Evolutionary conservation across 2,329 filamentous ascomycete genomes (phyloP).

Genomic region (Hansfordia pulvinata): DNA sequence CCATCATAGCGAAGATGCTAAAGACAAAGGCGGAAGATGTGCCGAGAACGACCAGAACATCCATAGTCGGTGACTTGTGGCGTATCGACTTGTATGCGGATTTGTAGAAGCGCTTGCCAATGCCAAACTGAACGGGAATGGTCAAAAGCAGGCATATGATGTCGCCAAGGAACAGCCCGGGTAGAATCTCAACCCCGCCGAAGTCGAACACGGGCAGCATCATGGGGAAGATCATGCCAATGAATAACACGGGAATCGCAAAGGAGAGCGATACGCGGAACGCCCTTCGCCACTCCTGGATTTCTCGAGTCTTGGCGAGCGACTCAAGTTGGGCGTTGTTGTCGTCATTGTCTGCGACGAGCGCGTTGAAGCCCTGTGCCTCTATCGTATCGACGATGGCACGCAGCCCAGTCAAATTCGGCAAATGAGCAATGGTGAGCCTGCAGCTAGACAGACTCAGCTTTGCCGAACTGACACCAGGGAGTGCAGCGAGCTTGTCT

Average conservation of each 20-base stretch:
- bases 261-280: constrained; percentile 70
- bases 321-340: constrained; percentile 96
- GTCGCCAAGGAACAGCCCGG: constrained; percentile 80
- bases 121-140: constrained; percentile 89
- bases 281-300: constrained; percentile 78
- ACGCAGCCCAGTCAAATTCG: constrained; percentile 62
- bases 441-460: constrained; percentile 63
- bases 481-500: constrained; percentile 44
- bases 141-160: constrained; percentile 73
- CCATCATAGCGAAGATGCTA: constrained; percentile 73
- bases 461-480: constrained; percentile 62
- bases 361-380: constrained; percentile 70
- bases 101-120: constrained; percentile 85
- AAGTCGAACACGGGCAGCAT: constrained; percentile 62
- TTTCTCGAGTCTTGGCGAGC: constrained; percentile 89
- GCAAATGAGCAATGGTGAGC: constrained; percentile 59
- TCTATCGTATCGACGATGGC: constrained; percentile 74
- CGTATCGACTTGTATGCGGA: constrained; percentile 89
- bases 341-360: constrained; percentile 84
- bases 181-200: constrained; percentile 50
- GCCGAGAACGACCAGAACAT: constrained; percentile 85
- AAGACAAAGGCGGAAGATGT: constrained; percentile 96
- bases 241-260: constrained; percentile 78
- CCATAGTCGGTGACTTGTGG: constrained; percentile 91
- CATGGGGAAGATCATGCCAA: constrained; percentile 94